These are phyloP conservation scores for Hypoxylon sp. DNA, from an alignment of 2,329 filamentous ascomycete genomes.

Conservation along the genomic window DNA sequence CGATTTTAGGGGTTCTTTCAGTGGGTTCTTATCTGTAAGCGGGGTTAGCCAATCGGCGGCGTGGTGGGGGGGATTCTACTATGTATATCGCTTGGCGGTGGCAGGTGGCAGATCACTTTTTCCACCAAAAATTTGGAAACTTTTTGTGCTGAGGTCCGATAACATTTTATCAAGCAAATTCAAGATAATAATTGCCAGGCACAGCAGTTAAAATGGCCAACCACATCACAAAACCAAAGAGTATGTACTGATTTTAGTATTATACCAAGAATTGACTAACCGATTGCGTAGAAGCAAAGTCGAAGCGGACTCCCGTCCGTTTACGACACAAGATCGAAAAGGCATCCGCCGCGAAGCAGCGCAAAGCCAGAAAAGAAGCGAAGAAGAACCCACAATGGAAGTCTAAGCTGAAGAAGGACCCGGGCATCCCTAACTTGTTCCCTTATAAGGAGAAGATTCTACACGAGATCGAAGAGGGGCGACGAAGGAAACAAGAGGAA, in stretches of 20 bases:
- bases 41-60: slow-evolving; percentile 37
- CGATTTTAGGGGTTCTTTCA: slow-evolving; percentile 33
- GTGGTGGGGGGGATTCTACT: slow-evolving; percentile 45
- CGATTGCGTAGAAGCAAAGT: slow-evolving; percentile 81
- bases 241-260: slow-evolving; percentile 43
- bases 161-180: slow-evolving; percentile 15
- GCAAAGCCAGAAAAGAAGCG: slow-evolving; percentile 87
- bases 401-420: slow-evolving; percentile 96
- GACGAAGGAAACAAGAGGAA: slow-evolving; percentile 85
- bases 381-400: slow-evolving; percentile 99
- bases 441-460: slow-evolving; percentile 97
- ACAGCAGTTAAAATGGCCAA: slow-evolving; percentile 50
- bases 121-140: slow-evolving; percentile 42
- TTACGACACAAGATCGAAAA: slow-evolving; percentile 98
- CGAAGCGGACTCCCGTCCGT: slow-evolving; percentile 90
- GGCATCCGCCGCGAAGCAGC: slow-evolving; percentile 88
- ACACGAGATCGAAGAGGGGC: slow-evolving; percentile 92
- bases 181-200: slow-evolving; percentile 26
- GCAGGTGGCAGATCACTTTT: slow-evolving; percentile 47
- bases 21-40: slow-evolving; percentile 42
- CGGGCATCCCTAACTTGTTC: slow-evolving; percentile 96
- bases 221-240: slow-evolving; percentile 54
- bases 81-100: slow-evolving; percentile 48
- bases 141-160: slow-evolving; percentile 46
- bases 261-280: slow-evolving; percentile 29